A percentile compares a stretch with the other conserved stretches of the same genome.
Evolutionary conservation across 2,329 filamentous ascomycete species (phyloP).

Genomic region (Sarocladiaceae sp.): DNA sequence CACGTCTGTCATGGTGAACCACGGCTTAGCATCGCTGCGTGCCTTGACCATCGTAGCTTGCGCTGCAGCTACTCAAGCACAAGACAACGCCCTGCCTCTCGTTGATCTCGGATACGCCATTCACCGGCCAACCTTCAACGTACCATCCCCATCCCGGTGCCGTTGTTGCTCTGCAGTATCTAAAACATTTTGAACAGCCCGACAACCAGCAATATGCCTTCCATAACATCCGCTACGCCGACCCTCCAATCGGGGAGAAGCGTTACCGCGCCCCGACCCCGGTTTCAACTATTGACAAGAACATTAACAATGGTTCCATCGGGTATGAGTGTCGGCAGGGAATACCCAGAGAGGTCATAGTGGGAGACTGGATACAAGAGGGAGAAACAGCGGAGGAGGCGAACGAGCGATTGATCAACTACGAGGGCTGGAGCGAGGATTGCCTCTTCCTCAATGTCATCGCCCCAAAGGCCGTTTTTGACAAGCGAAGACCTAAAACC

Average conservation of each 20-base stretch:
- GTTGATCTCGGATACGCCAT: conserved; percentile 13
- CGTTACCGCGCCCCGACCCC: conserved; percentile 24
- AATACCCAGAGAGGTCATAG: conserved; percentile 15
- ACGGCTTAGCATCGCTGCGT: not conserved
- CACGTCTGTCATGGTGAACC: not conserved
- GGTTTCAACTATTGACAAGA: conserved; percentile 19
- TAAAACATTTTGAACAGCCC: too few relatives aligned
- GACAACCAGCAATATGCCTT: conserved; percentile 25
- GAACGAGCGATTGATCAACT: not conserved
- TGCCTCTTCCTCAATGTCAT: conserved; percentile 41
- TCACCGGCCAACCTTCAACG: conserved; percentile 11
- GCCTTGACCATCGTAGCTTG: not conserved
- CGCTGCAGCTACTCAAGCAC: not conserved
- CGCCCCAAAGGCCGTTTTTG: conserved; percentile 31
- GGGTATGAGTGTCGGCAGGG: conserved; percentile 19
- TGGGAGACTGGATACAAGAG: not conserved
- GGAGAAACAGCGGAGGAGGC: conserved; percentile 1
- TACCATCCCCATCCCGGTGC: too few relatives aligned
- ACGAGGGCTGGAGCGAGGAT: conserved; percentile 26
- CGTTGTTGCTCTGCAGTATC: too few relatives aligned
- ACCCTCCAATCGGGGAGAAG: conserved; percentile 24
- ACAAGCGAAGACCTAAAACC: conserved; percentile 14
- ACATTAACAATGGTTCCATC: conserved; percentile 20
- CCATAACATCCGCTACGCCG: conserved; percentile 29
- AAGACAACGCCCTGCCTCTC: not conserved